Evolutionary conservation across 495 filamentous ascomycete species (phyloP), one percentile per base, ranked within the genome.

Genomic region (Diplogelasinospora grovesii): DNA sequence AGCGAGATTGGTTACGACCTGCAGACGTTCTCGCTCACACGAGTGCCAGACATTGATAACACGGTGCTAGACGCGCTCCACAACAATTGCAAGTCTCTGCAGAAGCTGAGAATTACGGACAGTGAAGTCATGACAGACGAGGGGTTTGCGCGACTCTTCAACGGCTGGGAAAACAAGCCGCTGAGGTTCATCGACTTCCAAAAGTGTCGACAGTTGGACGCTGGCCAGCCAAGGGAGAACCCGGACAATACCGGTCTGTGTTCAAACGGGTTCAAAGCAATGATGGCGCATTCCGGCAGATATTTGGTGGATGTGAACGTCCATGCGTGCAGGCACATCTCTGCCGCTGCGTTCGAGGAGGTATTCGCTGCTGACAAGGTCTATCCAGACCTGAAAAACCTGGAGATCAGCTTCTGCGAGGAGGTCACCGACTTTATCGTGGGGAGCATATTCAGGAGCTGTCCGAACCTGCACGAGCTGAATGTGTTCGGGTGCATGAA

Each of bases 401-500:
- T 94, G 23, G 83, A 96, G 52, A 67, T 95, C 34, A 82, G 79
- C 45, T 94, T 95, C 59, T 81, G 82, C 48, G 77, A 78, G 8
- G 65, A 66, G 15, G 78, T 90, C 5, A 82, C 89, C 44, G 86
- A 89, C 47, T 76, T 76, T 16, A 68, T 93, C 13, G 73, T 87
- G 0, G 77, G 78, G 2, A 73, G 69, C 13, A 86, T 94, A 35
- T 86, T 94, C 60, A 66, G 70, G 30, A 71, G 73, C 53, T 95
- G 86, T 49, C 87, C 86, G 4, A 69, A 69, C 3, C 48, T 96
- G 23, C 75, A 77, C 55, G 78, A 78, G 53, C 49, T 93, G 32
- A 79, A 83, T 27, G 84, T 86, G 4, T 95, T 93, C 63, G 86
- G 83, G 16, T 90, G 86, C 62, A 88, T 89, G 66, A 80, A 82